Conservation (phyloP, 1,139 yeast genomes). For the Hansenula lynferdii region DNA sequence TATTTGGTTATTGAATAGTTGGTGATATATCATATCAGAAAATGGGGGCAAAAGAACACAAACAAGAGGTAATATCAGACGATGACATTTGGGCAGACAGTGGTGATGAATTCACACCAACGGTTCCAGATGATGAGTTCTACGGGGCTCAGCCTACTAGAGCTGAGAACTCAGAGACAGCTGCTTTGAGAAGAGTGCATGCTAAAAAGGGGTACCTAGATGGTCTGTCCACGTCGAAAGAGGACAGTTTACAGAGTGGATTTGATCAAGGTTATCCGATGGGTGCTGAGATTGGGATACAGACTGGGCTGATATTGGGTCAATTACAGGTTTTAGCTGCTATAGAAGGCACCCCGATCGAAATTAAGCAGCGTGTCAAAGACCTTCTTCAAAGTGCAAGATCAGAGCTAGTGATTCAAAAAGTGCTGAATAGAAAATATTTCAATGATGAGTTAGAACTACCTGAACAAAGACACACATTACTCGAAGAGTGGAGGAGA, state of each 20-base stretch:
- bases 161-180: slow-evolving; percentile 22
- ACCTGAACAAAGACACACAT: slow-evolving; percentile 30
- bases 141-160: slow-evolving; percentile 14
- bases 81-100: slow-evolving; percentile 44
- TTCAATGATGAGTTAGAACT: slow-evolving; percentile 47
- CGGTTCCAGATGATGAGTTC: slow-evolving; percentile 18
- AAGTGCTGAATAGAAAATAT: slow-evolving; percentile 43
- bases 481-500: slow-evolving; percentile 38
- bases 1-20: too few relatives aligned
- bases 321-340: slow-evolving; percentile 24
- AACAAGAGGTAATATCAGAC: slow-evolving; percentile 6
- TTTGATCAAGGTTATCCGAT: slow-evolving; percentile 75
- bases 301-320: slow-evolving; percentile 68
- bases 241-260: slow-evolving; percentile 66
- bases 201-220: slow-evolving; percentile 80
- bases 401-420: slow-evolving; percentile 45
- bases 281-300: slow-evolving; percentile 67
- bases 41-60: not conserved
- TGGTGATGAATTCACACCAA: slow-evolving; percentile 19
- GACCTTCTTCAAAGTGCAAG: slow-evolving; percentile 33
- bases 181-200: slow-evolving; percentile 55
- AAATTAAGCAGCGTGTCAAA: slow-evolving; percentile 19
- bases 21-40: too few relatives aligned
- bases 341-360: slow-evolving; percentile 16
- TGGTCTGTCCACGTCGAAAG: slow-evolving; percentile 71